Evolutionary conservation across 2,329 filamentous ascomycete species (phyloP).

Genomic region (Hypocreales sp.): DNA sequence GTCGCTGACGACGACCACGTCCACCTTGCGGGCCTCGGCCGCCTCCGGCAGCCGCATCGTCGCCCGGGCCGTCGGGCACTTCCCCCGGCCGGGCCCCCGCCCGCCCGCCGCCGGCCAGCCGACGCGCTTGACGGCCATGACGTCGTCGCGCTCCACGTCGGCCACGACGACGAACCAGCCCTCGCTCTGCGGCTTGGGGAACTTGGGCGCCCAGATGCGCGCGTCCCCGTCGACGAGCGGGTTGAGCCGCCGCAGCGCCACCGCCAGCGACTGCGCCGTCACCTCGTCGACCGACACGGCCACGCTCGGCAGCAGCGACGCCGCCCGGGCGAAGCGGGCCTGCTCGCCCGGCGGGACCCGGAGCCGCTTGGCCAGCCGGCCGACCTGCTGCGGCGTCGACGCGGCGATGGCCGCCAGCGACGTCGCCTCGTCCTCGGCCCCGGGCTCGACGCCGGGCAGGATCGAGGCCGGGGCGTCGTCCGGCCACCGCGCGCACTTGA

Average conservation of each 20-base stretch:
- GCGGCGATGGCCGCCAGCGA: slow-evolving; percentile 26
- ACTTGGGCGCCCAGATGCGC: slow-evolving; percentile 72
- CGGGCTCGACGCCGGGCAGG: slow-evolving; percentile 51
- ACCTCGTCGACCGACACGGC: slow-evolving; percentile 43
- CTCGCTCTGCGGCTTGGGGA: slow-evolving; percentile 89
- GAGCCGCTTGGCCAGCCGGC: slow-evolving; percentile 33
- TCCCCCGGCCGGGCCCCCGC: slow-evolving; percentile 21
- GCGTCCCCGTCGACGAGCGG: slow-evolving; percentile 46
- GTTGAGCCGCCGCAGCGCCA: slow-evolving; percentile 54
- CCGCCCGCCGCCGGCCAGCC: slow-evolving; percentile 41
- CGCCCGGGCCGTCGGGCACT: slow-evolving; percentile 35
- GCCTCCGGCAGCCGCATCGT: slow-evolving; percentile 44
- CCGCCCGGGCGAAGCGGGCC: slow-evolving; percentile 38
- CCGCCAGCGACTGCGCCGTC: slow-evolving; percentile 45
- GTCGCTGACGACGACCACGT: slow-evolving; percentile 71
- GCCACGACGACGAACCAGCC: slow-evolving; percentile 79
- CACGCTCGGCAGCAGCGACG: slow-evolving; percentile 54
- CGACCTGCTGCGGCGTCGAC: slow-evolving; percentile 18
- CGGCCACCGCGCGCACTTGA: slow-evolving; percentile 89
- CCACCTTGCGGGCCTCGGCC: slow-evolving; percentile 42
- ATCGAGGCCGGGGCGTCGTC: slow-evolving; percentile 65
- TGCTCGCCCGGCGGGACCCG: slow-evolving; percentile 28
- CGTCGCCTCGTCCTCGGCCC: slow-evolving; percentile 24
- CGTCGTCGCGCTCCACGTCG: slow-evolving; percentile 51
- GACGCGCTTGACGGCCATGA: slow-evolving; percentile 74